Conservation (phyloP, 495 filamentous ascomycete genomes). For the Aspergillus conjunctus region DNA sequence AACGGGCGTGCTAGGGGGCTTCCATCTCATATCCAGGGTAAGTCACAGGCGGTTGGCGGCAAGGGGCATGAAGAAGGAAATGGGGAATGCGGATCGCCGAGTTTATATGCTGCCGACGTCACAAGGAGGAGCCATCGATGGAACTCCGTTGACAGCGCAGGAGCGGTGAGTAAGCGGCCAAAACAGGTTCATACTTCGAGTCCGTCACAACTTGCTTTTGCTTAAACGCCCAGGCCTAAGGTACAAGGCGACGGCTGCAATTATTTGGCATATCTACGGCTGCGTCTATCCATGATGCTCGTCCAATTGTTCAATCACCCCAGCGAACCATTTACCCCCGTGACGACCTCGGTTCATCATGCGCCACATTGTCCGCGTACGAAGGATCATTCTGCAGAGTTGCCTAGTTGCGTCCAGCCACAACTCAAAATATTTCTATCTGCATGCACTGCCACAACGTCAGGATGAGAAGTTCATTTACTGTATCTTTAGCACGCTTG, state of each 20-base stretch:
- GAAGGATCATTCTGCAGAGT: conserved; percentile 20
- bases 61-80: background rate
- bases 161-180: conserved; percentile 27
- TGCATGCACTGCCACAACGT: background rate
- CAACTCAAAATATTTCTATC: conserved; percentile 14
- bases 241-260: too few species aligned
- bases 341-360: too few species aligned
- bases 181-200: background rate
- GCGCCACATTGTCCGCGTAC: conserved; percentile 11
- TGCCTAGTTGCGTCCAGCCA: conserved; percentile 25
- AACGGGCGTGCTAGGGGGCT: conserved; percentile 12
- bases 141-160: background rate
- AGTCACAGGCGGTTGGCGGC: background rate
- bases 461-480: too few species aligned
- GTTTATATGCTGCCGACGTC: conserved; percentile 24
- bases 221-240: too few species aligned
- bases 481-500: too few species aligned
- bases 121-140: conserved; percentile 20
- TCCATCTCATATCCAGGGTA: conserved; percentile 15
- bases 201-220: too few species aligned
- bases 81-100: conserved; percentile 6
- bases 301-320: too few species aligned
- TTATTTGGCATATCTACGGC: too few species aligned
- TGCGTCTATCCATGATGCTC: too few species aligned
- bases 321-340: too few species aligned